Percentiles rank a stretch among this genome's conserved stretches.
Conservation (phyloP, 805 yeast species). For the Nakazawaea ishiwadae region DNA sequence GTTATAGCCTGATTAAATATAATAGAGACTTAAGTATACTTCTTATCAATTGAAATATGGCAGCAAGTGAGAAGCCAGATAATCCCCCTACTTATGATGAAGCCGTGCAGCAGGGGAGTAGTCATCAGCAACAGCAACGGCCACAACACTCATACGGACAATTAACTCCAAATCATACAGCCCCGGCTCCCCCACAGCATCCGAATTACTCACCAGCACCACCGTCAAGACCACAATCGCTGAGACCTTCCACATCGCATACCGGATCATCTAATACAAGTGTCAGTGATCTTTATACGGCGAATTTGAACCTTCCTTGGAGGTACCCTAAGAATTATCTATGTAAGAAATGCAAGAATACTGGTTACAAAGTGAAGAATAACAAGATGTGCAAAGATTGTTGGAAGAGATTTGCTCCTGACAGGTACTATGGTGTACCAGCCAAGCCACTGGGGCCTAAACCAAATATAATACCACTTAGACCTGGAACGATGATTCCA, state of each 20-base stretch:
- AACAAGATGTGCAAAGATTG: conserved; percentile 68
- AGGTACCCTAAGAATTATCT: conserved; percentile 55
- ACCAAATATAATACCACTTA: conserved; percentile 19
- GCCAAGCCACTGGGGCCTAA: conserved; percentile 14
- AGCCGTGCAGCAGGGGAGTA: not conserved
- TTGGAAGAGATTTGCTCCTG: conserved; percentile 53
- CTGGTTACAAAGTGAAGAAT: conserved; percentile 58
- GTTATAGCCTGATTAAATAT: no score
- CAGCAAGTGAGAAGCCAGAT: not conserved
- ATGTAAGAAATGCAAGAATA: conserved; percentile 70
- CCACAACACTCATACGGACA: not conserved
- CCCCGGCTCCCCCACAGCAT: not conserved
- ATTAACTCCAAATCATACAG: no score
- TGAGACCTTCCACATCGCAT: not conserved
- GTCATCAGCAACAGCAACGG: no score
- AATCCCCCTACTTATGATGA: not conserved
- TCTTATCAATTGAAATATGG: not conserved
- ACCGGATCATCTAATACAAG: not conserved
- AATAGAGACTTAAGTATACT: no score
- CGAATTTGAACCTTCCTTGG: conserved; percentile 55
- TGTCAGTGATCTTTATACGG: conserved; percentile 34
- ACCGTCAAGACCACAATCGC: not conserved
- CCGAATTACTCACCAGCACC: not conserved
- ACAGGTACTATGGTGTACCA: conserved; percentile 17
- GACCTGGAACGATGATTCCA: not conserved